These are phyloP conservation scores for Avicennia marina DNA, from an alignment of 257 asterid genomes.

Conservation along the genomic window DNA sequence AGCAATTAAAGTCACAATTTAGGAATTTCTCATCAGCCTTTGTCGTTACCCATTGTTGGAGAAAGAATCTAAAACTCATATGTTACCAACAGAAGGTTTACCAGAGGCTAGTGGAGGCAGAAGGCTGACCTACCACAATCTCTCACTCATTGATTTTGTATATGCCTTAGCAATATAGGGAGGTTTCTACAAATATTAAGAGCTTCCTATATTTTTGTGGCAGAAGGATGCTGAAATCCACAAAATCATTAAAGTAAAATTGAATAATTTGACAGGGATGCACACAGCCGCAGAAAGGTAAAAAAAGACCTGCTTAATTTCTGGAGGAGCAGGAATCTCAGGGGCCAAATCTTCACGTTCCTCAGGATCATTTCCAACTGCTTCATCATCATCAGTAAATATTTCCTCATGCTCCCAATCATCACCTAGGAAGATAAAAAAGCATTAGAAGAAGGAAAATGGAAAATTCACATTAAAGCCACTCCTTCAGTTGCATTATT, in stretches of 20 bases:
- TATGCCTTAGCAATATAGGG: not conserved
- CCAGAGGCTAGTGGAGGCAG: not conserved
- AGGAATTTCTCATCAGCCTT: not conserved
- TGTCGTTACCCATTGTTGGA: not conserved
- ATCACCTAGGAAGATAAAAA: constrained; percentile 52
- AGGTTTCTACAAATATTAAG: not conserved
- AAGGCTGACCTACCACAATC: too few relatives aligned
- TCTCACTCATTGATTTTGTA: not conserved
- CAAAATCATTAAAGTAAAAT: not conserved
- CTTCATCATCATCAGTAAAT: constrained; percentile 97
- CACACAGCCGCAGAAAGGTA: not conserved
- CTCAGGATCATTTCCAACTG: constrained; percentile 75
- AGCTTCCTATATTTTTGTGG: not conserved
- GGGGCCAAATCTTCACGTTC: constrained; percentile 97
- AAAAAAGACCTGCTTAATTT: constrained; percentile 77
- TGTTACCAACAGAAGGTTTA: constrained; percentile 3
- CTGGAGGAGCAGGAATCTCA: constrained; percentile 97
- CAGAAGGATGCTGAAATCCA: not conserved
- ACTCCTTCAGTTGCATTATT: constrained; percentile 1
- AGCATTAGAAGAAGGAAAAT: constrained; percentile 7
- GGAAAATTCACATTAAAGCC: not conserved
- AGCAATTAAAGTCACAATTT: not conserved
- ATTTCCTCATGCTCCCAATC: constrained; percentile 99
- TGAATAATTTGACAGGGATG: not conserved
- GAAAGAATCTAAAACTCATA: not conserved